Percentiles rank a stretch among this genome's conserved stretches.
These are phyloP conservation scores for Arachis stenosperma DNA, from an alignment of 306 rosid genomes.

Conservation along the genomic window DNA sequence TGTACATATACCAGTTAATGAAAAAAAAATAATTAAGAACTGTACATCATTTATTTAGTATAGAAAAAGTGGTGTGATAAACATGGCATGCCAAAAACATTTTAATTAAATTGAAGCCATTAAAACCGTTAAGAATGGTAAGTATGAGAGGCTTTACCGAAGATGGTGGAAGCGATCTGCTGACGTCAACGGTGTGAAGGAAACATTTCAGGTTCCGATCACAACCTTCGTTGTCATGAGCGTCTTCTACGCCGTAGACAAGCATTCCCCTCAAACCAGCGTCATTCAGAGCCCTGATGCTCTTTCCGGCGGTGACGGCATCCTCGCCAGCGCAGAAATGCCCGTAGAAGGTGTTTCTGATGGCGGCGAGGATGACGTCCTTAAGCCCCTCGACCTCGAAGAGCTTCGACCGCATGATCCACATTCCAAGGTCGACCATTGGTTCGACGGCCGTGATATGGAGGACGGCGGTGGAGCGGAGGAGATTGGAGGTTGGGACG, in stretches of 20 bases:
- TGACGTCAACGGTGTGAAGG: slow-evolving; percentile 60
- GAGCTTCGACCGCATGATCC: slow-evolving; percentile 73
- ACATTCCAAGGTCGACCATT: slow-evolving; percentile 74
- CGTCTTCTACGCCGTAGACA: slow-evolving; percentile 76
- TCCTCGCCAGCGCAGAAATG: slow-evolving; percentile 94
- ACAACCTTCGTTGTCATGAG: slow-evolving; percentile 59
- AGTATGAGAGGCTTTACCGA: slow-evolving; percentile 58
- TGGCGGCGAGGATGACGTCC: slow-evolving; percentile 28
- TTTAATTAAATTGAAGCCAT: neutral
- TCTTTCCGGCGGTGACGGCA: slow-evolving; percentile 43
- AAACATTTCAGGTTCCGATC: slow-evolving; percentile 64
- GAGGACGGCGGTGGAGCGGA: slow-evolving; percentile 68
- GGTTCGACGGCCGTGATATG: slow-evolving; percentile 74
- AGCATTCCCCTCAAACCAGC: slow-evolving; percentile 82
- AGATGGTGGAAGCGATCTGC: slow-evolving; percentile 70
- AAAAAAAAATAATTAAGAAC: no score
- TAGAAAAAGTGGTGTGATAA: neutral
- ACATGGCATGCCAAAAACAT: slow-evolving; percentile 2
- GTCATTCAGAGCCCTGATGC: slow-evolving; percentile 47
- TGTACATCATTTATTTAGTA: neutral
- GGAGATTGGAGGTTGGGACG: slow-evolving; percentile 53
- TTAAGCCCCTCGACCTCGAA: slow-evolving; percentile 44
- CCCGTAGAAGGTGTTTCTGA: slow-evolving; percentile 53
- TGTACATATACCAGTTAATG: neutral
- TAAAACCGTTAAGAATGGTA: neutral